Base-by-base conservation (phyloP, 2,329 filamentous ascomycete genomes). In the Colletotrichum sp. region DNA sequence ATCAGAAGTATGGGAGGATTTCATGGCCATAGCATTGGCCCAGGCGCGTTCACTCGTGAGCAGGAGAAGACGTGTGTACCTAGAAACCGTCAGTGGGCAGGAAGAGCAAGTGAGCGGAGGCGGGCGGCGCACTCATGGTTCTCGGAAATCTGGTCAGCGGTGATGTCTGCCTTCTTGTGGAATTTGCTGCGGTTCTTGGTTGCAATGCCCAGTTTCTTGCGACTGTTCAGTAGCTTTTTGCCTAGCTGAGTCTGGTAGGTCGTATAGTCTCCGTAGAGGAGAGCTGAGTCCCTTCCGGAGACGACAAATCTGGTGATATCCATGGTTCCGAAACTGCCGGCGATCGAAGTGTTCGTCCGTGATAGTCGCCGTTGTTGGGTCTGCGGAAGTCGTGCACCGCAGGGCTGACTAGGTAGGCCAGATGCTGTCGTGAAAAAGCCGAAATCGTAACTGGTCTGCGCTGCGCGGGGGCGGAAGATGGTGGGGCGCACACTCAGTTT, bases 21-120 rank as follows among this genome's bases (percentile, higher is more conserved):
- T 98, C 90, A 98, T 95, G 82, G 94, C 93, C 96, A 99, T 98
- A 74, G 96, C 96, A 84, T 98, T 94, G 48, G 97, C 96, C 95
- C 96, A 99, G 67, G 96, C 95, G 78, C 97, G 92, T 87, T 99
- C 97, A 76, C 96, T 93, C 52, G 93, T 94, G 81, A 98, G 92
- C 72, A 99, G 90, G 36, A 96, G 89, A n/a, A 98, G 89, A 79
- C 94, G 90, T 65, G 93, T 91, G 85, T 93, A 95, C 84, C 95
- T 98, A 80, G 43, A 61, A 18, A 75, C 57, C 79, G 74, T 64
- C 34, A 67, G 71, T 77, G 63, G 78, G 71, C 77, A 52, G 78
- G 71, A 34, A 58, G 60, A 32, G n/a, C 63, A 30, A n/a, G 36
- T 21, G 34, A 26, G 26, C 8, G 26, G 16, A 8, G 60, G 13